Percentiles rank a stretch among this genome's conserved stretches.
phyloP scores from a whole-genome alignment of 352 stramenopile species.

The Pythium biforme region DNA sequence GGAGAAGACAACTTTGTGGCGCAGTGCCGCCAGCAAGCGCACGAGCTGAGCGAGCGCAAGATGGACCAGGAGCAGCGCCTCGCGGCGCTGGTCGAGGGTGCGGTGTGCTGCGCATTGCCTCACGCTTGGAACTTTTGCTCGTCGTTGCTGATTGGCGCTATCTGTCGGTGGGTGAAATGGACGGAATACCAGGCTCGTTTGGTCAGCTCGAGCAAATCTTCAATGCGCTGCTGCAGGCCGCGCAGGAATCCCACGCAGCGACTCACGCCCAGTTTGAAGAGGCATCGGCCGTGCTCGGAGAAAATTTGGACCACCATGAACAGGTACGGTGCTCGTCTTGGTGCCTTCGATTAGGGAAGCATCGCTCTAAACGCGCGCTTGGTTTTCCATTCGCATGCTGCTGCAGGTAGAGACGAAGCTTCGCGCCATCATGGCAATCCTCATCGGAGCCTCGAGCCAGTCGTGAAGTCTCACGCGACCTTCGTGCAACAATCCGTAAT shows the following conservation, averaged over 20 bases:
- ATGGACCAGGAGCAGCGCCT: slow-evolving; percentile 53
- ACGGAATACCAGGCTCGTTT: slow-evolving; percentile 9
- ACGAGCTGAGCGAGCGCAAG: slow-evolving; percentile 51
- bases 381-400: not conserved
- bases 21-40: slow-evolving; percentile 40
- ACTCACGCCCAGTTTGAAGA: slow-evolving; percentile 19
- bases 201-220: slow-evolving; percentile 36
- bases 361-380: no score
- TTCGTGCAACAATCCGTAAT: slow-evolving; percentile 25
- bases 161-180: not conserved
- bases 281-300: slow-evolving; percentile 2
- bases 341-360: not conserved
- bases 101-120: slow-evolving; percentile 12
- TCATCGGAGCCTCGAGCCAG: slow-evolving; percentile 17
- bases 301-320: slow-evolving; percentile 19
- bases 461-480: slow-evolving; percentile 12
- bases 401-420: slow-evolving; percentile 27
- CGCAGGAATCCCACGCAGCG: slow-evolving; percentile 5
- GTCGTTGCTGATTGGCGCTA: not conserved
- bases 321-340: slow-evolving; percentile 7
- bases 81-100: slow-evolving; percentile 52
- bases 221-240: slow-evolving; percentile 15
- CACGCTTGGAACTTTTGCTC: not conserved
- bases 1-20: slow-evolving; percentile 24
- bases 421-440: slow-evolving; percentile 26